Conservation (phyloP, 306 rosid species). For the Vicia sativa region DNA sequence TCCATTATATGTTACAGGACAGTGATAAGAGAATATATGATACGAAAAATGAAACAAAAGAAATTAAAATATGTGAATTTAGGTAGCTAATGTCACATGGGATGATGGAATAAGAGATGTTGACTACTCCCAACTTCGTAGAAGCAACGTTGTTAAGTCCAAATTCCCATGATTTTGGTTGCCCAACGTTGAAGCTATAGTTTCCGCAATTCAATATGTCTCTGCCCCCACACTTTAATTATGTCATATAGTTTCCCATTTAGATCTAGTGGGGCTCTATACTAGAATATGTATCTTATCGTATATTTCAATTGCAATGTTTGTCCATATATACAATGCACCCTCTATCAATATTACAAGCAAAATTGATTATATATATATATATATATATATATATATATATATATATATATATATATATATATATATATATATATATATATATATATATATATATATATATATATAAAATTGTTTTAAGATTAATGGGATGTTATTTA, state of each 20-base stretch:
- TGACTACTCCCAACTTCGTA: conserved; percentile 57
- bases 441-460: too few relatives aligned
- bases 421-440: too few relatives aligned
- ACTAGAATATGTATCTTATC: not conserved
- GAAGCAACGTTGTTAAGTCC: conserved; percentile 40
- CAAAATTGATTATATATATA: too few relatives aligned
- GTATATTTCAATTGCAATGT: not conserved
- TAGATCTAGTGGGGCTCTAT: conserved; percentile 1
- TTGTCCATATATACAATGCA: not conserved
- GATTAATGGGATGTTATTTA: too few relatives aligned
- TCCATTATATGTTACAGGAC: not conserved
- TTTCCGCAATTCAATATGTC: conserved; percentile 39
- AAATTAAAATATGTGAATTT: not conserved
- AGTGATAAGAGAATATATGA: conserved; percentile 18
- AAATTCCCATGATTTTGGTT: conserved; percentile 45
- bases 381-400: too few relatives aligned
- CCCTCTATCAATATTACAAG: too few relatives aligned
- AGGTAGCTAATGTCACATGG: conserved; percentile 36
- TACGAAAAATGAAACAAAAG: not conserved
- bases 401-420: too few relatives aligned
- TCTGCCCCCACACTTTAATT: conserved; percentile 28
- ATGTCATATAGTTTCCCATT: conserved; percentile 22
- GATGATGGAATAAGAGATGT: conserved; percentile 41
- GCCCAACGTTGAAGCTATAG: conserved; percentile 46
- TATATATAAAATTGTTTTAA: too few relatives aligned